Percentiles rank a stretch among this genome's conserved stretches.
These are phyloP conservation scores for Cladorrhinum samala DNA, from an alignment of 495 filamentous ascomycete species.

Conservation along the genomic window DNA sequence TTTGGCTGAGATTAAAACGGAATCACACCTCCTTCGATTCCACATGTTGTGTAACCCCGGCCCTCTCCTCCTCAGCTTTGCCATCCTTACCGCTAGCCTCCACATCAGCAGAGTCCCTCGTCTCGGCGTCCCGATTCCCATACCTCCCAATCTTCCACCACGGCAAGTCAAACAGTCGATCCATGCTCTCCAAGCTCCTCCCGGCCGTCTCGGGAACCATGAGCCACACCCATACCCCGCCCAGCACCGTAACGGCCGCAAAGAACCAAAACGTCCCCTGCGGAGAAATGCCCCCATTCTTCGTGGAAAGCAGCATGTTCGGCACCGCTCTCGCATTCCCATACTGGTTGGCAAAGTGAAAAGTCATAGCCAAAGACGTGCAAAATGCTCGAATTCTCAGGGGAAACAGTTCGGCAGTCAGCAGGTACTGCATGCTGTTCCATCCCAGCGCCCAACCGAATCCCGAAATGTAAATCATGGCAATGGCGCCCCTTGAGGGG, in stretches of 20 bases:
- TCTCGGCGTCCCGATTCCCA: slow-evolving; percentile 52
- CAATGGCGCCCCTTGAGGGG: slow-evolving; percentile 51
- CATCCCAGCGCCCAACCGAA: slow-evolving; percentile 68
- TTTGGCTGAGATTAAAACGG: too few species aligned
- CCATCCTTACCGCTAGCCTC: slow-evolving; percentile 16
- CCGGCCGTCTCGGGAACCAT: slow-evolving; percentile 63
- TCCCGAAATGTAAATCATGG: slow-evolving; percentile 61
- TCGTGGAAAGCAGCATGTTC: slow-evolving; percentile 48
- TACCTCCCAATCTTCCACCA: slow-evolving; percentile 60
- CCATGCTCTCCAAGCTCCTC: slow-evolving; percentile 58
- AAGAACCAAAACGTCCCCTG: slow-evolving; percentile 64
- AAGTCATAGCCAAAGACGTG: slow-evolving; percentile 46
- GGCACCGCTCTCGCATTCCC: slow-evolving; percentile 55
- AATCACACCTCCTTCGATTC: too few species aligned
- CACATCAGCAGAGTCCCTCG: slow-evolving; percentile 33
- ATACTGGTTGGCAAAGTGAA: slow-evolving; percentile 71
- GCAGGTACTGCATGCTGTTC: slow-evolving; percentile 70
- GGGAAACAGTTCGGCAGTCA: slow-evolving; percentile 71
- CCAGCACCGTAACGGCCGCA: slow-evolving; percentile 53
- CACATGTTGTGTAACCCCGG: too few species aligned
- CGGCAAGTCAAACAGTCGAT: slow-evolving; percentile 59
- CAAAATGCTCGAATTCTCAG: slow-evolving; percentile 49
- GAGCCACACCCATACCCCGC: slow-evolving; percentile 53
- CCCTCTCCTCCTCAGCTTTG: slow-evolving; percentile 4
- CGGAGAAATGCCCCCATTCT: slow-evolving; percentile 41